Conservation (phyloP, 352 stramenopile genomes). For the Globisporangium nunn region DNA sequence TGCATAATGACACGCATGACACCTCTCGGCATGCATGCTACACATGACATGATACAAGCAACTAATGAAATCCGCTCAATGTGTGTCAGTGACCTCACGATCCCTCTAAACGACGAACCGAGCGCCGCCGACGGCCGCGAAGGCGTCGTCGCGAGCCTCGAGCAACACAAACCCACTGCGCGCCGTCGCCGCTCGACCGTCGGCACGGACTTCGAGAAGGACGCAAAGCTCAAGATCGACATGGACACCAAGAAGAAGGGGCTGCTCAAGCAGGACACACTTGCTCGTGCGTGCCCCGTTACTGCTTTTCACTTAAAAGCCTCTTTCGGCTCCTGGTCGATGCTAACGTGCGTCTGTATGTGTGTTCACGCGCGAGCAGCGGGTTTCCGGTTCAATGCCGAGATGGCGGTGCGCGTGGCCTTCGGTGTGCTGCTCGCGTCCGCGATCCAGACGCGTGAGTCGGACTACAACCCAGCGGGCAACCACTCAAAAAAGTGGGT, state of each 20-base stretch:
- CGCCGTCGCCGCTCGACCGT: slow-evolving; percentile 16
- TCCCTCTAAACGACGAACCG: slow-evolving; percentile 23
- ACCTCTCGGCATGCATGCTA: background rate
- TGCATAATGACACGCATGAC: background rate
- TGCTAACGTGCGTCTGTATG: background rate
- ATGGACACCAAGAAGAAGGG: slow-evolving; percentile 18
- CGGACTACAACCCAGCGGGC: slow-evolving; percentile 19
- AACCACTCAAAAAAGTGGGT: slow-evolving; percentile 40
- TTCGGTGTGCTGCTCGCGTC: slow-evolving; percentile 54
- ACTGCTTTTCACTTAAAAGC: background rate
- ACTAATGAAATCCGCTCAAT: no score
- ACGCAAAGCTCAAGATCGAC: slow-evolving; percentile 20
- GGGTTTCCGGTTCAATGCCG: slow-evolving; percentile 25
- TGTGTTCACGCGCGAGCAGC: slow-evolving; percentile 7
- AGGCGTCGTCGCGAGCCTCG: slow-evolving; percentile 9
- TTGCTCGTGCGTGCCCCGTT: slow-evolving; percentile 16
- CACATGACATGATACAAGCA: no score
- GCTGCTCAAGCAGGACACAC: slow-evolving; percentile 14
- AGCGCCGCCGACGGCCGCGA: slow-evolving; percentile 24
- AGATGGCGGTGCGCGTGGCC: slow-evolving; percentile 47
- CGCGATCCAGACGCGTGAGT: slow-evolving; percentile 43
- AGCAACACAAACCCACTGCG: slow-evolving; percentile 5
- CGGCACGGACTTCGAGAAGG: slow-evolving; percentile 26
- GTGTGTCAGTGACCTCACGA: slow-evolving; percentile 18
- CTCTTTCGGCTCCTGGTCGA: background rate